Evolutionary conservation across 129 eudicot species (phyloP).

Genomic region (Calendula officinalis): DNA sequence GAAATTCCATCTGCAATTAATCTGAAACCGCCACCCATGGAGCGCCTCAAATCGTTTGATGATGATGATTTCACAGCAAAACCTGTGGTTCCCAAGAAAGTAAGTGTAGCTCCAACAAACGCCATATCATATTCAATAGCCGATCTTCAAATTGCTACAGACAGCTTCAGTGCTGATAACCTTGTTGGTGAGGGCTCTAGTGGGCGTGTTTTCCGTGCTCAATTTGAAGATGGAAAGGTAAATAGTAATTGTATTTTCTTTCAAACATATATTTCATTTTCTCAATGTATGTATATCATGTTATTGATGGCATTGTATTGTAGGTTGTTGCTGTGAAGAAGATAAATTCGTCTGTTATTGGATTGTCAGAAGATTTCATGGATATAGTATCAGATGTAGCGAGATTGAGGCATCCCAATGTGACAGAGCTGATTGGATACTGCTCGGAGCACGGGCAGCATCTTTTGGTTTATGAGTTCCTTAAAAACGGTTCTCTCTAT

Average conservation of each 20-base stretch:
- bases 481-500: conserved; percentile 76
- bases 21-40: conserved; percentile 89
- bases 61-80: conserved; percentile 56
- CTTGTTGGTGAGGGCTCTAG: conserved; percentile 89
- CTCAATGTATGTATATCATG: no score
- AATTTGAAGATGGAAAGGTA: conserved; percentile 85
- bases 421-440: conserved; percentile 85
- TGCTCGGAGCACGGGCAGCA: conserved; percentile 95
- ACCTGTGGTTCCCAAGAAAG: conserved; percentile 75
- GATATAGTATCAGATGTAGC: conserved; percentile 76
- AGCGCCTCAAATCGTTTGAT: conserved; percentile 80
- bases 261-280: no score
- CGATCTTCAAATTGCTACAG: conserved; percentile 91
- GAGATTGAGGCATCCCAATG: conserved; percentile 76
- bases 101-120: conserved; percentile 49
- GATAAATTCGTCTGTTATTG: conserved; percentile 72
- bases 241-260: not conserved
- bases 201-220: conserved; percentile 92
- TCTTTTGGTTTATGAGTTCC: conserved; percentile 81
- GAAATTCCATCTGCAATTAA: conserved; percentile 55
- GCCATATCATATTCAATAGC: conserved; percentile 76
- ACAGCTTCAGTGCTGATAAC: conserved; percentile 78
- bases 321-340: conserved; percentile 96
- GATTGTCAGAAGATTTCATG: conserved; percentile 60
- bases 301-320: not conserved